Percentiles rank a stretch among this genome's conserved stretches.
Evolutionary conservation across 2,329 filamentous ascomycete genomes (phyloP).

Genomic region (Pseudogymnoascus verrucosus): DNA sequence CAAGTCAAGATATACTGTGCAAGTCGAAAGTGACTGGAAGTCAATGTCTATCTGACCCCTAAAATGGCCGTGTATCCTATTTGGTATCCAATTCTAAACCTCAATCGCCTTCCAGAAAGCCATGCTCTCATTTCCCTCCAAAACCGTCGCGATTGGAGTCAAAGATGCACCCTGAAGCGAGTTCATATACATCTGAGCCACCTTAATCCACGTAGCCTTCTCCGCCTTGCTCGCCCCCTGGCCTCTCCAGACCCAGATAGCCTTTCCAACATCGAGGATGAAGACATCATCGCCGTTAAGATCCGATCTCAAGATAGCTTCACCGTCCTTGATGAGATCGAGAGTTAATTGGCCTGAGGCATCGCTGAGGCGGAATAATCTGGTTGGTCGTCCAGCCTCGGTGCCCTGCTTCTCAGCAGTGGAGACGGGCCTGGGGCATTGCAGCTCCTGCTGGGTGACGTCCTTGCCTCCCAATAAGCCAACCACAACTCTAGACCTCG

Average conservation of each 20-base stretch:
- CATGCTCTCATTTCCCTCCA: constrained; percentile 46
- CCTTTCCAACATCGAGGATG: constrained; percentile 49
- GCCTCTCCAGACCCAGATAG: constrained; percentile 62
- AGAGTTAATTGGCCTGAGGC: constrained; percentile 49
- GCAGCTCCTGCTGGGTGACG: constrained; percentile 35
- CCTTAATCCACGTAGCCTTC: constrained; percentile 51
- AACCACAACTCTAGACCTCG: constrained; percentile 46
- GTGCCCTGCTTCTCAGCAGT: constrained; percentile 14
- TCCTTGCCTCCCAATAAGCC: constrained; percentile 45
- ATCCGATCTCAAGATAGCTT: constrained; percentile 37
- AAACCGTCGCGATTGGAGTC: constrained; percentile 48
- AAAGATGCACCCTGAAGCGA: constrained; percentile 35
- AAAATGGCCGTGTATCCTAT: neutral
- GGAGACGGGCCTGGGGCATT: constrained; percentile 34
- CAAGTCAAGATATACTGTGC: neutral
- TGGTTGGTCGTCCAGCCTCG: constrained; percentile 23
- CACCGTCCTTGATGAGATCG: constrained; percentile 48
- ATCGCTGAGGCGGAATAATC: constrained; percentile 57
- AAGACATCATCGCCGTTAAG: constrained; percentile 55
- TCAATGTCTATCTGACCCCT: neutral
- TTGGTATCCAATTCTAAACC: constrained; percentile 12
- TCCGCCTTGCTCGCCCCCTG: constrained; percentile 48
- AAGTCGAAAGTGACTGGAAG: neutral
- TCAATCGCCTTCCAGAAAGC: constrained; percentile 41
- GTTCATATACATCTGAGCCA: constrained; percentile 48